These are phyloP conservation scores for Acacia concinna DNA, from an alignment of 331 rosid species.

Conservation along the genomic window DNA sequence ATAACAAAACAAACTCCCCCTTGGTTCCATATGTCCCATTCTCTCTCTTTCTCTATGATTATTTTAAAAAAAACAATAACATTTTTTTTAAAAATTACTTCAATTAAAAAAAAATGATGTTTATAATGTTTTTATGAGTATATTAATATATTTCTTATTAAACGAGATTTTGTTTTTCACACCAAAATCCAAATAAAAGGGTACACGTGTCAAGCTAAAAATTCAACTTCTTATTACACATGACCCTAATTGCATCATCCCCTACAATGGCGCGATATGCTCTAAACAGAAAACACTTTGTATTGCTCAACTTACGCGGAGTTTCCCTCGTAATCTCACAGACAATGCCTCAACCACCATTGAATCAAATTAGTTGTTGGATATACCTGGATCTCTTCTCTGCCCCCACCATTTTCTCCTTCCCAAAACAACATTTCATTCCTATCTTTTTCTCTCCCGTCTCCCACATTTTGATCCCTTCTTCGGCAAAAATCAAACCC, in stretches of 20 bases:
- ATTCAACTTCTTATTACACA: background rate
- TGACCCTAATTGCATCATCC: background rate
- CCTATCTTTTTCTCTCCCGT: background rate
- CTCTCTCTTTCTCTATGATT: too few species aligned
- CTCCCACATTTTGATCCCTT: background rate
- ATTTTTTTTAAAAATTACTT: too few species aligned
- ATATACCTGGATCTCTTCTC: background rate
- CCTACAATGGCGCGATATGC: background rate
- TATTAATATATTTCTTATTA: background rate
- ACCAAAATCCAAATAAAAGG: background rate
- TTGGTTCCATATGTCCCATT: background rate
- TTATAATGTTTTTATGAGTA: too few species aligned
- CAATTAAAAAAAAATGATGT: too few species aligned
- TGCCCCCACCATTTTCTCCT: background rate
- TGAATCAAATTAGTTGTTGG: background rate
- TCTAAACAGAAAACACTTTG: background rate
- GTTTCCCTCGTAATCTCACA: background rate
- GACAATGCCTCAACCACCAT: conserved; percentile 6
- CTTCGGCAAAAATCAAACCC: background rate
- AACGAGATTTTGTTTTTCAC: background rate
- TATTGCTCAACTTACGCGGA: background rate
- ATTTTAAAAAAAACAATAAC: too few species aligned
- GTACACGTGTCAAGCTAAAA: background rate
- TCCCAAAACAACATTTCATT: background rate
- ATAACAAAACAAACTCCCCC: too few species aligned